These are phyloP conservation scores for Cordyceps fumosorosea DNA, from an alignment of 2,329 filamentous ascomycete species.

Conservation along the genomic window DNA sequence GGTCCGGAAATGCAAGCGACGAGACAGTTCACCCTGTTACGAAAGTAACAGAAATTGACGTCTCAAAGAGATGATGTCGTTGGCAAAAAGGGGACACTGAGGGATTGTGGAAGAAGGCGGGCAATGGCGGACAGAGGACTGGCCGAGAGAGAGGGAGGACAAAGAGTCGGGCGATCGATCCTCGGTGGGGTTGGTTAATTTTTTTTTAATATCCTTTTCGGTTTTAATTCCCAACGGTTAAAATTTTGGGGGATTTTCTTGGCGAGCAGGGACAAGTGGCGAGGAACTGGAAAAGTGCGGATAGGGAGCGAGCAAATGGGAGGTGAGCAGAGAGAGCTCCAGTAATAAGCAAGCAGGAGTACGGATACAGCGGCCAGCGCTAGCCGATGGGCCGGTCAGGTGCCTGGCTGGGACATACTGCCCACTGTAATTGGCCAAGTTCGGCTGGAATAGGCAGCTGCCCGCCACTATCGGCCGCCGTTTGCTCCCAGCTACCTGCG, in stretches of 20 bases:
- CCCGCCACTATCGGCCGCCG: not conserved
- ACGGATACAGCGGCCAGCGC: not conserved
- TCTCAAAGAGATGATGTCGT: not conserved
- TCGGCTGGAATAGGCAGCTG: not conserved
- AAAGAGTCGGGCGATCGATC: slow-evolving; percentile 8
- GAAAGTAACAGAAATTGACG: not conserved
- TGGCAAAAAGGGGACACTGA: not conserved
- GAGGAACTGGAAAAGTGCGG: not conserved
- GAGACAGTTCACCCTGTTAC: not conserved
- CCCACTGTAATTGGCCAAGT: not conserved
- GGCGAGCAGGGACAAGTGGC: not conserved
- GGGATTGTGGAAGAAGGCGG: slow-evolving; percentile 4
- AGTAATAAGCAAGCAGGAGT: no score
- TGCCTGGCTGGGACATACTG: not conserved
- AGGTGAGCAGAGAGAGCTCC: not conserved
- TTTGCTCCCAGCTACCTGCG: not conserved
- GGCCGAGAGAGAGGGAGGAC: not conserved
- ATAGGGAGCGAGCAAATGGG: not conserved
- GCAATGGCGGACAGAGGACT: not conserved
- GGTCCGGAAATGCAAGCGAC: not conserved
- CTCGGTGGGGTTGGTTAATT: not conserved
- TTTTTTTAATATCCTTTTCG: not conserved
- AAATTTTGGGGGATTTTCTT: not conserved
- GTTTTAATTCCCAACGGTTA: not conserved
- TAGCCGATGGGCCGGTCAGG: slow-evolving; percentile 9